phyloP scores from a whole-genome alignment of 2,329 filamentous ascomycete genomes.

The Chrysosporium queenslandicum region DNA sequence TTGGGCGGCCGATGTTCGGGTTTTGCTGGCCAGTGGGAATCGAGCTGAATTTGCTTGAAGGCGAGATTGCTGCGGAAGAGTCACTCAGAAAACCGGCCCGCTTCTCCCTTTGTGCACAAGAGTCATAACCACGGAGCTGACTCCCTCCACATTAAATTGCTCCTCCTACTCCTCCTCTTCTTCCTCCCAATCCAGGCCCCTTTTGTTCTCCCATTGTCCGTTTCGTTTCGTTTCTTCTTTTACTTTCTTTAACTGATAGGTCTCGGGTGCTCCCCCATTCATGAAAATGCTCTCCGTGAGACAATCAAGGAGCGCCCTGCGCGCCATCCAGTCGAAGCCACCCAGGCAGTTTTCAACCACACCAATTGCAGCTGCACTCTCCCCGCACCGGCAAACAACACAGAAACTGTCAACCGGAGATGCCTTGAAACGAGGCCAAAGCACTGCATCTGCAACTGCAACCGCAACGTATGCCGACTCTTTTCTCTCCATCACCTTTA shows the following conservation, averaged over 20 bases:
- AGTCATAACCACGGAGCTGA: constrained; percentile 7
- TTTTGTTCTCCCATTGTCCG: neutral
- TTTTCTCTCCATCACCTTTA: neutral
- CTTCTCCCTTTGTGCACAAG: neutral
- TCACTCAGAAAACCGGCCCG: neutral
- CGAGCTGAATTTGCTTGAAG: neutral
- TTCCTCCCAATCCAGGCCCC: neutral
- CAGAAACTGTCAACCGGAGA: constrained; percentile 27
- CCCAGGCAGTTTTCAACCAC: constrained; percentile 39
- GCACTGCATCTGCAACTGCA: constrained; percentile 42
- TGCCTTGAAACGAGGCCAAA: constrained; percentile 36
- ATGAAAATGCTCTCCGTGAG: constrained; percentile 42
- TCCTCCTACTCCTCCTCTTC: neutral
- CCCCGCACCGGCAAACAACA: constrained; percentile 37
- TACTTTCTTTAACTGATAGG: no score
- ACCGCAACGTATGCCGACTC: no score
- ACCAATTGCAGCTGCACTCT: constrained; percentile 36
- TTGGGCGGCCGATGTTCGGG: constrained; percentile 6
- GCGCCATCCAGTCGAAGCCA: constrained; percentile 35
- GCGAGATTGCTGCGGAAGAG: constrained; percentile 1
- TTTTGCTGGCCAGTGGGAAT: neutral
- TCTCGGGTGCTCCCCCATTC: neutral
- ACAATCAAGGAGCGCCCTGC: constrained; percentile 41
- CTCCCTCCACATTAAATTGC: neutral
- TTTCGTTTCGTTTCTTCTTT: neutral